Conservation (phyloP, 805 yeast genomes). For the Kodamaea sagamina region DNA sequence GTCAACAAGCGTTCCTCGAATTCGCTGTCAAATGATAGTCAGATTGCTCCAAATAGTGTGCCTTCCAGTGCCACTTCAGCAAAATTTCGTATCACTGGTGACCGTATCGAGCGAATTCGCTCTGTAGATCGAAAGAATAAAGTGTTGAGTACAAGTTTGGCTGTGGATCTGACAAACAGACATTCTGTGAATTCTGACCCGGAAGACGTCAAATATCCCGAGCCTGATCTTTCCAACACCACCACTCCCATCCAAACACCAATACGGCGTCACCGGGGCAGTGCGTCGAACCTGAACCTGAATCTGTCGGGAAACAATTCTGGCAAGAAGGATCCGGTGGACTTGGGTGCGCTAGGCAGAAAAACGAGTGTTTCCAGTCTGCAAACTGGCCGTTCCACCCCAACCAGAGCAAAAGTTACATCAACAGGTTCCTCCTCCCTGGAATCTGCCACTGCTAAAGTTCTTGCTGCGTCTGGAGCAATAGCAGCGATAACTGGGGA, state of each 20-base stretch:
- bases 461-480: slow-evolving; percentile 4
- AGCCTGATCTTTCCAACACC: slow-evolving; percentile 21
- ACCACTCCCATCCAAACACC: slow-evolving; percentile 17
- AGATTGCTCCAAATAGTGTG: slow-evolving; percentile 10
- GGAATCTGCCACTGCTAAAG: not conserved
- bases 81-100: slow-evolving; percentile 17
- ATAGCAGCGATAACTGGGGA: not conserved
- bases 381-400: slow-evolving; percentile 4
- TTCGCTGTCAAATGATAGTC: slow-evolving; percentile 10
- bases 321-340: slow-evolving; percentile 3
- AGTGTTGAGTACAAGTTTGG: slow-evolving; percentile 21
- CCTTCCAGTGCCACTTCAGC: slow-evolving; percentile 12
- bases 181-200: slow-evolving; percentile 17
- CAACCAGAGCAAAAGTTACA: slow-evolving; percentile 9
- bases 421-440: slow-evolving; percentile 5
- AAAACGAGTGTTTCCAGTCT: slow-evolving; percentile 4
- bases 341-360: slow-evolving; percentile 6
- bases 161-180: slow-evolving; percentile 17
- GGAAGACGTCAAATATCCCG: slow-evolving; percentile 24
- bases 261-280: slow-evolving; percentile 2
- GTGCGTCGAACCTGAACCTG: slow-evolving; percentile 5
- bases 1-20: slow-evolving; percentile 12
- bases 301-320: slow-evolving; percentile 5
- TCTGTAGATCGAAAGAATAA: slow-evolving; percentile 14
- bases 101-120: slow-evolving; percentile 15